Evolutionary conservation across 2,329 filamentous ascomycete species (phyloP).

Genomic region (Davidsoniella eucalypti): DNA sequence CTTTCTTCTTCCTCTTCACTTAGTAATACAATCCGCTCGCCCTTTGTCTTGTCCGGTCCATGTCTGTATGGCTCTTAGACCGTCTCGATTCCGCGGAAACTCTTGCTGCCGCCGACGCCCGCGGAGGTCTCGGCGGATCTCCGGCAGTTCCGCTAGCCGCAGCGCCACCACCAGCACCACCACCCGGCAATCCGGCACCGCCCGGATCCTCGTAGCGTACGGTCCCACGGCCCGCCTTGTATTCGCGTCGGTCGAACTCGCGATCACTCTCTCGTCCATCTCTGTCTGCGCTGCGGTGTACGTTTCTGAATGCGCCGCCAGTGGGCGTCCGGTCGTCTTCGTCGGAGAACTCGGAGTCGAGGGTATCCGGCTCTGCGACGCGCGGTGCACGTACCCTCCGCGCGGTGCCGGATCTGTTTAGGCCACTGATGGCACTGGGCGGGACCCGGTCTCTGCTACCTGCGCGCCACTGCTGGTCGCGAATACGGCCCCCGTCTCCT

Average conservation of each 20-base stretch:
- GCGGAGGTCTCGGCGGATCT: no score
- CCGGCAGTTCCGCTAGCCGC: no score
- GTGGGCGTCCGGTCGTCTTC: slow-evolving; percentile 2
- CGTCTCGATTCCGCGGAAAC: slow-evolving; percentile 17
- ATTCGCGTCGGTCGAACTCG: slow-evolving; percentile 5
- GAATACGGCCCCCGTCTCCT: not conserved
- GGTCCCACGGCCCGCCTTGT: not conserved
- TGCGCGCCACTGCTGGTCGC: slow-evolving; percentile 6
- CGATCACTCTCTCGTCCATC: slow-evolving; percentile 6
- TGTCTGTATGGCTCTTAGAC: slow-evolving; percentile 34
- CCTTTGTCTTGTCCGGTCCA: slow-evolving; percentile 26
- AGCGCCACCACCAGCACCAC: no score
- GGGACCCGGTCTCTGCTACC: not conserved
- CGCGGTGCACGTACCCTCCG: no score
- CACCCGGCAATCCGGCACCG: not conserved
- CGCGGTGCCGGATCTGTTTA: no score
- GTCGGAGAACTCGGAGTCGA: not conserved
- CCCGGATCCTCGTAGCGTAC: slow-evolving; percentile 3
- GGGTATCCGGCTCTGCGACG: not conserved
- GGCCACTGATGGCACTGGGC: no score
- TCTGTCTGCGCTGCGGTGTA: not conserved
- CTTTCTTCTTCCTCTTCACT: not conserved
- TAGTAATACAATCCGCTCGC: slow-evolving; percentile 11
- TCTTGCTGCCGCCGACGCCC: not conserved
- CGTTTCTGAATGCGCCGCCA: not conserved